Conservation (phyloP, 805 yeast species). For the Pichia occidentalis region DNA sequence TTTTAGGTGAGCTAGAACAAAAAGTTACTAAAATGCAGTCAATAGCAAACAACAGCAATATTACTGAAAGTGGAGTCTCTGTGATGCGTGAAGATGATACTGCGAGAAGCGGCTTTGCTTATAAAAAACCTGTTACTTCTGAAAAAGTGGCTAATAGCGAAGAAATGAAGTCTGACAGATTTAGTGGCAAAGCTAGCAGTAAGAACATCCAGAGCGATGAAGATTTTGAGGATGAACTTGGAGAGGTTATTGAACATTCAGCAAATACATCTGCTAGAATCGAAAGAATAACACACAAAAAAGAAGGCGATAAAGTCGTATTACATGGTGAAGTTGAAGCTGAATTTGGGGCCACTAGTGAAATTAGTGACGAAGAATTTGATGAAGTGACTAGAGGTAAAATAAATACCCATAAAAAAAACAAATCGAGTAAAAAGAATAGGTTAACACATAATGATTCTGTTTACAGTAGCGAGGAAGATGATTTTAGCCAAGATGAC, state of each 20-base stretch:
- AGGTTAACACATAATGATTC: no score
- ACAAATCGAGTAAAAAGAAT: no score
- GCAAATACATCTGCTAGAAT: neutral
- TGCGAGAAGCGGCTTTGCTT: neutral
- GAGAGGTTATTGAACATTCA: neutral
- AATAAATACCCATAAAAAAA: no score
- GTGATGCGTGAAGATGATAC: neutral
- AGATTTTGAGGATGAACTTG: neutral
- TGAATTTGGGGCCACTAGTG: no score
- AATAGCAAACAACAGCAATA: slow-evolving; percentile 15
- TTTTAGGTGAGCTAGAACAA: slow-evolving; percentile 46
- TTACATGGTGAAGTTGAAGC: neutral
- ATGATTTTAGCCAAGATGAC: no score
- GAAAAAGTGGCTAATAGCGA: neutral
- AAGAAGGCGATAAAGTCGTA: neutral
- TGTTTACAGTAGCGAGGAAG: no score
- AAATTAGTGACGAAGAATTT: no score
- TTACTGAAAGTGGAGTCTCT: neutral
- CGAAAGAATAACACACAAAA: neutral
- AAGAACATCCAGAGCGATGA: no score
- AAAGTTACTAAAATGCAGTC: slow-evolving; percentile 41
- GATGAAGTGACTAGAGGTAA: no score
- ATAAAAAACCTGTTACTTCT: slow-evolving; percentile 1
- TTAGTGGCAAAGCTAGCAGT: no score
- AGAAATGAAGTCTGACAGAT: no score